Conservation (phyloP, 805 yeast species). For the Pichia occidentalis region DNA sequence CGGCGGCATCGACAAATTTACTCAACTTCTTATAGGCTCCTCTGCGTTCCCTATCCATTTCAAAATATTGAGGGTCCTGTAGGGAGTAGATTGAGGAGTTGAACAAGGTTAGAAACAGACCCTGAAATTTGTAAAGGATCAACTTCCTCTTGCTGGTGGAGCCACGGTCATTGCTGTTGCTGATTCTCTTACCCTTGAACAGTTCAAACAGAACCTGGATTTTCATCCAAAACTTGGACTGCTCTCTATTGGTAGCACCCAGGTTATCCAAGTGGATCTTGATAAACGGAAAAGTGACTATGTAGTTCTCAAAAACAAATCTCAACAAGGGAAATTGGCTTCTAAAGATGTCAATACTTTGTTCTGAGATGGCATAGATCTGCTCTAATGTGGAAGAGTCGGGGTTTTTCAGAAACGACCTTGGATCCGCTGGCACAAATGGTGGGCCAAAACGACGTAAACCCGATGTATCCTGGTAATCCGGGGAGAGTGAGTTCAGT, state of each 20-base stretch:
- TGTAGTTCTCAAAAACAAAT: constrained; percentile 55
- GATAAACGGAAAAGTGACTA: constrained; percentile 73
- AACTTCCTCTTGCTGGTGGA: constrained; percentile 67
- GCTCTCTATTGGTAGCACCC: constrained; percentile 12
- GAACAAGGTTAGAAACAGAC: constrained; percentile 58
- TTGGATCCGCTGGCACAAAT: constrained; percentile 46
- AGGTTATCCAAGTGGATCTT: constrained; percentile 35
- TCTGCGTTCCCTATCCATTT: constrained; percentile 29
- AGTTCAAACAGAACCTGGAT: constrained; percentile 79
- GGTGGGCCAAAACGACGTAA: constrained; percentile 74
- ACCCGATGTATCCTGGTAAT: constrained; percentile 49
- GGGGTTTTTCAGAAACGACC: constrained; percentile 20
- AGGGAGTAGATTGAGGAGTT: constrained; percentile 67
- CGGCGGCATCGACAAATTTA: constrained; percentile 22
- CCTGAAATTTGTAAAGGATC: constrained; percentile 52
- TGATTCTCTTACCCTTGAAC: constrained; percentile 64
- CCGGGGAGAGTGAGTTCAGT: constrained; percentile 41
- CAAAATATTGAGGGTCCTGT: constrained; percentile 46
- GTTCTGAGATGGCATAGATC: constrained; percentile 15
- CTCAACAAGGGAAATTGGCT: constrained; percentile 59
- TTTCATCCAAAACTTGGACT: constrained; percentile 62
- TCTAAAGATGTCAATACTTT: constrained; percentile 20
- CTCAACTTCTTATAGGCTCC: constrained; percentile 36
- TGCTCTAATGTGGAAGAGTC: constrained; percentile 10
- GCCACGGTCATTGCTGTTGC: constrained; percentile 68